Evolutionary conservation across 495 filamentous ascomycete genomes (phyloP).

Genomic region (Daldinia caldariorum): DNA sequence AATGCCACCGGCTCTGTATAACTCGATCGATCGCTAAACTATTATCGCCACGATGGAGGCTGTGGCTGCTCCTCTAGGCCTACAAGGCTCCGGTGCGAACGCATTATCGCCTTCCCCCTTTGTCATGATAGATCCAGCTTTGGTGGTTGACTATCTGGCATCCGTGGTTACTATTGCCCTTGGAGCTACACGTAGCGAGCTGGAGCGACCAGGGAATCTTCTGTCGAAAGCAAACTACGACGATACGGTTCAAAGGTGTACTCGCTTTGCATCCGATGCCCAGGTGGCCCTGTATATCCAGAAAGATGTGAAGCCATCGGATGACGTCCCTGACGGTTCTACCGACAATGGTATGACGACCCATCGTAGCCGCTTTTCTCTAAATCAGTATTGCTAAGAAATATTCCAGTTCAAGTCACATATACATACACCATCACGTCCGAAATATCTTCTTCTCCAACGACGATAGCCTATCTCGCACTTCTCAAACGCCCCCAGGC

Average conservation of each 20-base stretch:
- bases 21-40: conserved; percentile 38
- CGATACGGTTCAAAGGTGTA: conserved; percentile 87
- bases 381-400: conserved; percentile 23
- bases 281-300: conserved; percentile 90
- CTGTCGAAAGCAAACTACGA: conserved; percentile 73
- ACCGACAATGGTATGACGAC: conserved; percentile 45
- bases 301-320: conserved; percentile 72
- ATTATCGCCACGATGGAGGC: conserved; percentile 57
- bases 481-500: conserved; percentile 88
- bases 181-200: conserved; percentile 81
- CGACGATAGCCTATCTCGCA: conserved; percentile 83
- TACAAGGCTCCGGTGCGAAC: conserved; percentile 53
- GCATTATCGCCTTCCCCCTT: conserved; percentile 57
- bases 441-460: conserved; percentile 80
- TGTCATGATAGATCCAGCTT: conserved; percentile 57
- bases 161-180: conserved; percentile 84
- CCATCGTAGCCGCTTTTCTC: neutral
- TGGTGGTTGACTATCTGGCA: conserved; percentile 80
- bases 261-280: conserved; percentile 85
- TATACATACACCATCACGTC: conserved; percentile 82
- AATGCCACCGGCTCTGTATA: conserved; percentile 38
- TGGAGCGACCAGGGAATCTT: conserved; percentile 82
- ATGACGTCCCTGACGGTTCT: conserved; percentile 48
- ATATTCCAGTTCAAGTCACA: conserved; percentile 47
- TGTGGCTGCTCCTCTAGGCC: conserved; percentile 54